These are phyloP conservation scores for Entomortierella beljakovae DNA, from an alignment of 192 early-diverging fungal species.

Conservation along the genomic window DNA sequence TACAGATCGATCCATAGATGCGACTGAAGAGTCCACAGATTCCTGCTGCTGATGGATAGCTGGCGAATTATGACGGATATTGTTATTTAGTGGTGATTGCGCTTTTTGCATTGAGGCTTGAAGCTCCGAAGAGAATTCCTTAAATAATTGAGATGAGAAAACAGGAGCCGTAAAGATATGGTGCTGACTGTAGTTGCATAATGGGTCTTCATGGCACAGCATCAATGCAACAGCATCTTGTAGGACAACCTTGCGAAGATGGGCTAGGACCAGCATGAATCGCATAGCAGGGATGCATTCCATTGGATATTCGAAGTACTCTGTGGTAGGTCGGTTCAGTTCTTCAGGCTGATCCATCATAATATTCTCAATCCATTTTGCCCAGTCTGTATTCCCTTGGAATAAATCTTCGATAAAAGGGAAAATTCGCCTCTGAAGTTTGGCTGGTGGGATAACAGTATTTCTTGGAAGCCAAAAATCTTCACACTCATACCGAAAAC, in stretches of 20 bases:
- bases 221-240: conserved; percentile 34
- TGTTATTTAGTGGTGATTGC: conserved; percentile 4
- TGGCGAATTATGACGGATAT: conserved; percentile 14
- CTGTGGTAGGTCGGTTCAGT: neutral
- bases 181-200: conserved; percentile 9
- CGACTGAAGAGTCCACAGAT: neutral
- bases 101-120: conserved; percentile 4
- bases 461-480: conserved; percentile 21
- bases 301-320: neutral
- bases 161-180: conserved; percentile 6
- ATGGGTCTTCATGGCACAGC: conserved; percentile 2
- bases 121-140: neutral
- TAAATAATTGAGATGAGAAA: conserved; percentile 14
- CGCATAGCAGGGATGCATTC: conserved; percentile 1
- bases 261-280: conserved; percentile 8
- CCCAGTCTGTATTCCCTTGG: conserved; percentile 7
- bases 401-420: conserved; percentile 6
- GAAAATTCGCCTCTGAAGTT: conserved; percentile 25
- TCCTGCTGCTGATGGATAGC: conserved; percentile 8
- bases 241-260: conserved; percentile 29
- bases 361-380: conserved; percentile 26
- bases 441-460: conserved; percentile 15
- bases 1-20: too few relatives aligned
- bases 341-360: conserved; percentile 12
- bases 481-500: conserved; percentile 11